Evolutionary conservation across 2,329 filamentous ascomycete species (phyloP).

Genomic region (Apiospora aurea): DNA sequence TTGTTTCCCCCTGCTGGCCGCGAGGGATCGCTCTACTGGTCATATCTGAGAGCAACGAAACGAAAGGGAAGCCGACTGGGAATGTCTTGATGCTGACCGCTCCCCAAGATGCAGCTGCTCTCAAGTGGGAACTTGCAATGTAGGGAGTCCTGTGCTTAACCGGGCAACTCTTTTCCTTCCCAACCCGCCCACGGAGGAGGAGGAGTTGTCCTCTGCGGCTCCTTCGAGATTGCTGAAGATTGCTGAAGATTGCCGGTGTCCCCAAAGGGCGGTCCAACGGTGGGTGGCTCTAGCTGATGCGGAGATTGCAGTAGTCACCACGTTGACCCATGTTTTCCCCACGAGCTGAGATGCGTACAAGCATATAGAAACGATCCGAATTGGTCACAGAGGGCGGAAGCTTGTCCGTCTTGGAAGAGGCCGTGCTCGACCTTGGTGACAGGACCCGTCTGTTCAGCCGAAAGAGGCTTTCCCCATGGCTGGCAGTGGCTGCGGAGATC

Average conservation of each 20-base stretch:
- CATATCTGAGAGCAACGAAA: conserved; percentile 34
- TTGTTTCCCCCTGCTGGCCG: conserved; percentile 26
- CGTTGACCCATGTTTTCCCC: conserved; percentile 45
- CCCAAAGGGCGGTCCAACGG: conserved; percentile 27
- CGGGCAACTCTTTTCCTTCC: conserved; percentile 32
- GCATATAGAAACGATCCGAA: conserved; percentile 46
- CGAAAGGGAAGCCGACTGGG: conserved; percentile 26
- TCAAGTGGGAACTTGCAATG: conserved; percentile 34
- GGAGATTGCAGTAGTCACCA: conserved; percentile 51
- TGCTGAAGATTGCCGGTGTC: conserved; percentile 32
- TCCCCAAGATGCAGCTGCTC: conserved; percentile 38
- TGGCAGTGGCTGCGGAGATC: conserved; percentile 24
- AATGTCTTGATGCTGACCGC: conserved; percentile 41
- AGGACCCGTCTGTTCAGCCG: conserved; percentile 26
- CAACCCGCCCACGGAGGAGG: conserved; percentile 34
- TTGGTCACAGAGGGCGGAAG: conserved; percentile 45
- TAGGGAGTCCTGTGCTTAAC: conserved; percentile 44
- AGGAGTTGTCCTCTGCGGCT: conserved; percentile 39
- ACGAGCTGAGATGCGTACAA: conserved; percentile 49
- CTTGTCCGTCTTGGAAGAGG: conserved; percentile 34
- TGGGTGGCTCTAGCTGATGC: conserved; percentile 41
- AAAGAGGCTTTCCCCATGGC: conserved; percentile 9
- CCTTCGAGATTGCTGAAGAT: conserved; percentile 49
- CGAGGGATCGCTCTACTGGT: conserved; percentile 34
- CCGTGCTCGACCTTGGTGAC: conserved; percentile 28